Base-by-base conservation (phyloP, 257 asterid genomes). In the Plantago major region DNA sequence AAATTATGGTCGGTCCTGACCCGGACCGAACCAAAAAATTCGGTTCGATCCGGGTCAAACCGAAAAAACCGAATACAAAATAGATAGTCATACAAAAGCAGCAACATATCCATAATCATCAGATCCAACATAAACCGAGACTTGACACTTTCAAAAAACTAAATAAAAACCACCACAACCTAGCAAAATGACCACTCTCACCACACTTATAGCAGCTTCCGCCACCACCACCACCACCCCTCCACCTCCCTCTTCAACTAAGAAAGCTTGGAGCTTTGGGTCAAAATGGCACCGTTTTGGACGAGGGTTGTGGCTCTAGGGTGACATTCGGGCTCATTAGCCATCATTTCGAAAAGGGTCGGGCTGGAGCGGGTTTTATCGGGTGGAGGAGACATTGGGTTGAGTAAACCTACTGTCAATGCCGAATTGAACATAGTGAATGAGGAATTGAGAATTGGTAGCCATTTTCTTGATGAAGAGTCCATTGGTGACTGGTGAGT, bases 311-410 rank as follows among this genome's bases (percentile, higher is more conserved):
- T 58, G 5, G 64, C 19, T 70, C 82, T 81, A 4, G 88, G 79
- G 57, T 61, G 80, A 69, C 79, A 67, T 9, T 86, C 99, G 49
- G 97, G 84, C 52, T 92, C 96, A 65, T 71, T 92, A 18, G 97
- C 87, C 99, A 92, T 92, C 99, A 92, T 92, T 63, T 92, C 97
- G 69, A 92, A 92, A 5, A 92, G 91, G 60, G 97, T 92, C 1
- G 99, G 97, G 44, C 95, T 86, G 4, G 96, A 79, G 53, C 98
- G 96, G 55, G 84, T 68, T 58, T 80, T 78, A 30, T 84, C 92
- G 17, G 64, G 64, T 0, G 97, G 98, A 11, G 98, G 98, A 19
- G 97, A 92, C 95, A 84, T 84, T 42, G 99, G 99, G 71, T 92
- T 92, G 57, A 92, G 91, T 50, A 92, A 84, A 6, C 99, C 99